Evolutionary conservation across 1,284 basidiomycete genomes (phyloP).

Genomic region (Sanghuangporus baumii): DNA sequence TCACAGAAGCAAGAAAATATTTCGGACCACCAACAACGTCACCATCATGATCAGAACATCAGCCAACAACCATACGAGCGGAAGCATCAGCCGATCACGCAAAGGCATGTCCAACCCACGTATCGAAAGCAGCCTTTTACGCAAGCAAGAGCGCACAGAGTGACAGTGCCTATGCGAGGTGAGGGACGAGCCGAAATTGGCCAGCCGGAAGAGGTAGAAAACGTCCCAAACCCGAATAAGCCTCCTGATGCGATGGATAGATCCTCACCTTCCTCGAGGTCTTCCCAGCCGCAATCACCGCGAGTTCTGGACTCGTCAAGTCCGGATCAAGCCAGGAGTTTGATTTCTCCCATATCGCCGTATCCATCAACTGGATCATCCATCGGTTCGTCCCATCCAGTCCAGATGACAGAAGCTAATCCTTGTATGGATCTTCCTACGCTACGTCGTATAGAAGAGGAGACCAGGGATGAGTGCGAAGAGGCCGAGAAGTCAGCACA

Average conservation of each 20-base stretch:
- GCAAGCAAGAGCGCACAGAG: neutral
- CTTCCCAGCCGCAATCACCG: neutral
- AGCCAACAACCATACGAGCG: neutral
- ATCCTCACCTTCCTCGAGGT: neutral
- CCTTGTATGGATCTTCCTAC: neutral
- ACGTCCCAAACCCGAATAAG: neutral
- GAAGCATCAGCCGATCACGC: neutral
- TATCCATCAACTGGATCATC: neutral
- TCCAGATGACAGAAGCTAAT: neutral
- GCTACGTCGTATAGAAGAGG: neutral
- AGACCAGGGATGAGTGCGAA: neutral
- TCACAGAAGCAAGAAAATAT: neutral
- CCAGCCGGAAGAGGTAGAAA: neutral
- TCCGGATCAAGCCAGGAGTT: neutral
- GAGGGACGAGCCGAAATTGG: neutral
- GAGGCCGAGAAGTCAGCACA: too few species aligned
- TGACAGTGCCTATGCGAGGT: slow-evolving; percentile 1
- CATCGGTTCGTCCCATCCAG: neutral
- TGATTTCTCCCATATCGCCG: neutral
- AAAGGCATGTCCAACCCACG: neutral
- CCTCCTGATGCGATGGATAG: neutral
- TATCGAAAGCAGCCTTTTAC: neutral
- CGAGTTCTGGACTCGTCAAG: neutral
- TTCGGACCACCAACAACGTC: neutral
- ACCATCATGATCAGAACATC: neutral